Conservation (phyloP, 2,329 filamentous ascomycete genomes). For the Colletotrichum sp. region DNA sequence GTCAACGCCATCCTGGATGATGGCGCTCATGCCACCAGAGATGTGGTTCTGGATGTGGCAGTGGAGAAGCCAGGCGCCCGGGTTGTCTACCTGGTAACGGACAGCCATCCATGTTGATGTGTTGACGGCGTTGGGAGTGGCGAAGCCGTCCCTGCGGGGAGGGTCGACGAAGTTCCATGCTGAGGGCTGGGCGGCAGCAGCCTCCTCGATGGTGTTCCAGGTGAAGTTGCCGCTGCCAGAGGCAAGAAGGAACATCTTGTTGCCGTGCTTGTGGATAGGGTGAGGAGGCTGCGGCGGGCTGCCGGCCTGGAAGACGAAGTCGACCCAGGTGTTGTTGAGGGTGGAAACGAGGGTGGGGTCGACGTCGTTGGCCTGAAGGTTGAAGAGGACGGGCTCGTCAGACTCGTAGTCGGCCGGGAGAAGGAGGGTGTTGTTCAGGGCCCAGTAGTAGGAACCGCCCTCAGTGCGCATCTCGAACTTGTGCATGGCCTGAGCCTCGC, state of each 20-base stretch:
- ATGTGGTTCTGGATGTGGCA: slow-evolving; percentile 62
- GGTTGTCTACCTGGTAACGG: slow-evolving; percentile 56
- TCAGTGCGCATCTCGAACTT: slow-evolving; percentile 44
- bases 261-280: slow-evolving; percentile 69
- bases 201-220: slow-evolving; percentile 59
- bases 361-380: slow-evolving; percentile 35
- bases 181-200: slow-evolving; percentile 47
- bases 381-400: slow-evolving; percentile 50
- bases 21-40: slow-evolving; percentile 59
- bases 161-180: slow-evolving; percentile 64
- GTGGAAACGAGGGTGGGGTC: slow-evolving; percentile 54
- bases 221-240: slow-evolving; percentile 53
- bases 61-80: slow-evolving; percentile 60
- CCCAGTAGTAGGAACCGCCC: slow-evolving; percentile 57
- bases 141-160: slow-evolving; percentile 55
- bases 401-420: slow-evolving; percentile 41
- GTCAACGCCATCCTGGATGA: slow-evolving; percentile 54
- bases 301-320: slow-evolving; percentile 56
- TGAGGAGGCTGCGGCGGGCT: slow-evolving; percentile 56
- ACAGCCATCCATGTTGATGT: slow-evolving; percentile 52
- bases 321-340: slow-evolving; percentile 55
- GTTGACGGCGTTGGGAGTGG: slow-evolving; percentile 36
- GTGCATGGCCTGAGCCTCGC: slow-evolving; percentile 49
- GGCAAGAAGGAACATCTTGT: slow-evolving; percentile 64
- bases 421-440: slow-evolving; percentile 51